phyloP scores from a whole-genome alignment of 2,329 filamentous ascomycete species.

The Phoma sp. region DNA sequence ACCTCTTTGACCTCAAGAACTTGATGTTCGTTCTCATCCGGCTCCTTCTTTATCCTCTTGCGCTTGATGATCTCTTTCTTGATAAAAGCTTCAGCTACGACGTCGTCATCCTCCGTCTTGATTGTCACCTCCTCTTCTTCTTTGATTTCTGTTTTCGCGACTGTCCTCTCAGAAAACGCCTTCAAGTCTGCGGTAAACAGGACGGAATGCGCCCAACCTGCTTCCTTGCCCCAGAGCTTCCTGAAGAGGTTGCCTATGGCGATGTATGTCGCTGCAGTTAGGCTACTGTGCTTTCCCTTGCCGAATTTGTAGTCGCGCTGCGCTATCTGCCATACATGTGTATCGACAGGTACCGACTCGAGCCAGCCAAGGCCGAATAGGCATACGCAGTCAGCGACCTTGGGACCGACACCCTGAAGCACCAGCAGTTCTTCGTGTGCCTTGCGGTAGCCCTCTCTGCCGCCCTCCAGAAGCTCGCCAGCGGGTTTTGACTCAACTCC shows the following conservation, averaged over 20 bases:
- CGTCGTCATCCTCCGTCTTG: constrained; percentile 43
- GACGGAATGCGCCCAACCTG: constrained; percentile 97
- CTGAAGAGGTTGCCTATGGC: constrained; percentile 91
- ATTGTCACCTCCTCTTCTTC: constrained; percentile 52
- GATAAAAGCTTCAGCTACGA: constrained; percentile 17
- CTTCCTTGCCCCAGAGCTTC: constrained; percentile 87
- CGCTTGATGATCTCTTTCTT: constrained; percentile 47
- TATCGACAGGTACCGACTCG: constrained; percentile 94
- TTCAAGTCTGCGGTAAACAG: constrained; percentile 92
- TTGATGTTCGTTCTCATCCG: constrained; percentile 49
- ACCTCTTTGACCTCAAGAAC: constrained; percentile 50
- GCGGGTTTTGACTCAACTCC: constrained; percentile 55
- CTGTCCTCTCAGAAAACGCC: constrained; percentile 76
- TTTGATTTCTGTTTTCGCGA: constrained; percentile 58
- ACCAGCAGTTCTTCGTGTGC: constrained; percentile 82
- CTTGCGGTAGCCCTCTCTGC: constrained; percentile 72
- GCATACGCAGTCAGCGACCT: constrained; percentile 96
- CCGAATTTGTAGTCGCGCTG: constrained; percentile 95
- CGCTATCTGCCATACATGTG: constrained; percentile 98
- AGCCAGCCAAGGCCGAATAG: constrained; percentile 97
- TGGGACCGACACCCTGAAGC: constrained; percentile 90
- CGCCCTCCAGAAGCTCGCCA: constrained; percentile 58
- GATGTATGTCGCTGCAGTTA: constrained; percentile 89
- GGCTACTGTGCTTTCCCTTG: constrained; percentile 79
- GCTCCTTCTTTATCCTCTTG: constrained; percentile 47